Evolutionary conservation across 1,139 yeast genomes (phyloP).

Genomic region (Saccharomyces hybrid): DNA sequence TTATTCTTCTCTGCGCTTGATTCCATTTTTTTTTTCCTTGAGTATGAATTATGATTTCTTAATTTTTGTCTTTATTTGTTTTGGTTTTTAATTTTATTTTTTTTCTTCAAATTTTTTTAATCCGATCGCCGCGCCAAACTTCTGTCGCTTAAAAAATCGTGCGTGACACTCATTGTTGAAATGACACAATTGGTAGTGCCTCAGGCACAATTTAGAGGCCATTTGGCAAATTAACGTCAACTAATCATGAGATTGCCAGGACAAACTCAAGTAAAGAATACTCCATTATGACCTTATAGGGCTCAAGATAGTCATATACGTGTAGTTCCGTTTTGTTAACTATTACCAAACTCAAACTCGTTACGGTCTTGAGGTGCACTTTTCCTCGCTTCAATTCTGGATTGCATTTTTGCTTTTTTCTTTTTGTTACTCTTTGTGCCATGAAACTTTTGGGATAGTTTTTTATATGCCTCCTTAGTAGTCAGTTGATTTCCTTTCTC

Average conservation of each 20-base stretch:
- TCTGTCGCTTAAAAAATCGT: neutral
- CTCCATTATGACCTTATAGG: neutral
- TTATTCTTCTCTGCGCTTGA: no score
- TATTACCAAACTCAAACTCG: neutral
- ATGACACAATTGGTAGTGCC: neutral
- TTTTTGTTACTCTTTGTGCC: conserved; percentile 49
- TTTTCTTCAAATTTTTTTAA: neutral
- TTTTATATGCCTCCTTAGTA: conserved; percentile 78
- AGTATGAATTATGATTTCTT: no score
- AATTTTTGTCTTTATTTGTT: neutral
- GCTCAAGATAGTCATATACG: no score
- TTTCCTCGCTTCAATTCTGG: conserved; percentile 34
- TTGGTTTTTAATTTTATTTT: neutral
- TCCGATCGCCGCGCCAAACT: neutral
- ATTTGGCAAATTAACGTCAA: neutral
- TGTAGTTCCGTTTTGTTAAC: conserved; percentile 18
- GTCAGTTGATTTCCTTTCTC: conserved; percentile 58
- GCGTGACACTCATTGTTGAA: neutral
- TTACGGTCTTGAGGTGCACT: neutral
- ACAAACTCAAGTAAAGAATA: neutral
- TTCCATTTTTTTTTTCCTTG: neutral
- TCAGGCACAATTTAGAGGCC: neutral
- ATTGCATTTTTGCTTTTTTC: conserved; percentile 34
- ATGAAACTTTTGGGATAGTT: conserved; percentile 79
- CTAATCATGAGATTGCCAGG: neutral